phyloP scores from a whole-genome alignment of 2,329 filamentous ascomycete genomes.

The Pseudopithomyces maydicus region DNA sequence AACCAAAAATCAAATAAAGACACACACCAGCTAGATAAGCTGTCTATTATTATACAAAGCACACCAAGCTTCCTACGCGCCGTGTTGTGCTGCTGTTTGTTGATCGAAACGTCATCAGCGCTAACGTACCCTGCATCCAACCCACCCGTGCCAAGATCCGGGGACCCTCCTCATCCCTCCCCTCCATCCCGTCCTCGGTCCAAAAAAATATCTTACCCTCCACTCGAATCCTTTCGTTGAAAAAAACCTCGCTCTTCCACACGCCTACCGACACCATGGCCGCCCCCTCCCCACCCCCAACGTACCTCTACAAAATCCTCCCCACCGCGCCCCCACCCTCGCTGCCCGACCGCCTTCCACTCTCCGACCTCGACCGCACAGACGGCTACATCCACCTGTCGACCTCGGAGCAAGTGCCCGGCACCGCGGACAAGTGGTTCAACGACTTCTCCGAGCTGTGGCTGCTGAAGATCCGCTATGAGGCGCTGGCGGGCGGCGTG shows the following conservation, averaged over 20 bases:
- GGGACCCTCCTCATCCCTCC: not conserved
- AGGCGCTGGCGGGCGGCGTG: slow-evolving; percentile 43
- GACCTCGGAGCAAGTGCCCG: slow-evolving; percentile 55
- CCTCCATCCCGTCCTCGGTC: not conserved
- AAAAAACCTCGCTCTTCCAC: not conserved
- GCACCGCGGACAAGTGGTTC: slow-evolving; percentile 43
- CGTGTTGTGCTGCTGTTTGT: not conserved
- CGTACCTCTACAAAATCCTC: slow-evolving; percentile 64
- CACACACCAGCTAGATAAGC: too few species aligned
- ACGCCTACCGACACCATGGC: slow-evolving; percentile 27
- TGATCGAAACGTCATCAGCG: not conserved
- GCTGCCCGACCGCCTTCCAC: slow-evolving; percentile 60
- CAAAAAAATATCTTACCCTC: not conserved
- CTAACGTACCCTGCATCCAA: not conserved
- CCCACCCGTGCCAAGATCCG: slow-evolving; percentile 5
- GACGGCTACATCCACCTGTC: slow-evolving; percentile 69
- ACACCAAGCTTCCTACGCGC: too few species aligned
- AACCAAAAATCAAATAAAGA: too few species aligned
- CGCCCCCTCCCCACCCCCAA: slow-evolving; percentile 38
- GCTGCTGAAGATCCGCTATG: slow-evolving; percentile 60
- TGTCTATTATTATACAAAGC: too few species aligned
- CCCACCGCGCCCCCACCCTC: slow-evolving; percentile 58
- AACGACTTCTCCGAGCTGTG: slow-evolving; percentile 47
- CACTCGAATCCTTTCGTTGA: not conserved
- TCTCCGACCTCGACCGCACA: slow-evolving; percentile 63